Evolutionary conservation across 2,329 filamentous ascomycete genomes (phyloP), one percentile per base, ranked within the genome.

Genomic region (Colletotrichum sansevieriae): DNA sequence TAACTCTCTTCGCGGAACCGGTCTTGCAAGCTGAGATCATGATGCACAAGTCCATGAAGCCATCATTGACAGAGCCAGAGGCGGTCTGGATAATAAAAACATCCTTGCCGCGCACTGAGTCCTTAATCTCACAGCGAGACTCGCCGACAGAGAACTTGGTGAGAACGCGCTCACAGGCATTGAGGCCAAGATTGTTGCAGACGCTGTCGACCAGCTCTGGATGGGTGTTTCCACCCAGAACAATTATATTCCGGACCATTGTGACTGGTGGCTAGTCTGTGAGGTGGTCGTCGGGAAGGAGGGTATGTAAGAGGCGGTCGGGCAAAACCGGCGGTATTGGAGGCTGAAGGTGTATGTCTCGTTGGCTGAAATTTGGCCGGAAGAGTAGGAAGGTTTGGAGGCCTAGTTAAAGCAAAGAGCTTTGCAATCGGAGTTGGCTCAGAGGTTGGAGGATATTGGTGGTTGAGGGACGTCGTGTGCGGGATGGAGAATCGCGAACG

Each of bases 21-120:
- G 92, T 90, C 83, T 97, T 97, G 89, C 96, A 98, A 70, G 96
- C 96, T n/a, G 94, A 97, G 75, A 98, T 95, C 83, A 96, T 97
- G 83, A 98, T 98, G 80, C 97, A 92, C 57, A 98, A 90, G 78
- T 99, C 96, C 84, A 99, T 92, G 72, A 99, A 89, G 82, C 97
- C 91, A 82, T 99, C 96, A 79, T 99, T 99, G 82, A 98, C 93
- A 75, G 92, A 92, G 72, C 94, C 94, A 74, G 93, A 93, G 74
- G 94, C 94, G 47, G 94, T 96, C 82, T 98, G 95, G 76, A 99
- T 94, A 78, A 98, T 98, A 83, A 97, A 99, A 79, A 98, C 96
- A 89, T 99, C 96, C 81, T 99, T 99, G 74, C 93, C 96, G 75
- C 96, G 92, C 59, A 99, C 96, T 13, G 94, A 97, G 81, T 99